These are phyloP conservation scores for Tagetes erecta DNA, from an alignment of 129 eudicot genomes.

Conservation along the genomic window DNA sequence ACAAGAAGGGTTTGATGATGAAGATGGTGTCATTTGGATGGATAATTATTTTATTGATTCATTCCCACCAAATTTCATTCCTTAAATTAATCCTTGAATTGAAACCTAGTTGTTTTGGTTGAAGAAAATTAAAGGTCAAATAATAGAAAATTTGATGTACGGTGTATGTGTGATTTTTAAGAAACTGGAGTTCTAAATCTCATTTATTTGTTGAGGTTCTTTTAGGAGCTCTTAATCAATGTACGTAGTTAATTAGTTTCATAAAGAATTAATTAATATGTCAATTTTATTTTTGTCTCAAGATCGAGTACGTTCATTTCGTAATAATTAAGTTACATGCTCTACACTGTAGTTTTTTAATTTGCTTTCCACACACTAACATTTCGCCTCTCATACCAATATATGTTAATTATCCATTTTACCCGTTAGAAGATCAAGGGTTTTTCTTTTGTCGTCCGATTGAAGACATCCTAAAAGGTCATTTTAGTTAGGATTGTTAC, in stretches of 20 bases:
- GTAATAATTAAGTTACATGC: constrained; percentile 17
- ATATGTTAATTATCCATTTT: too few species aligned
- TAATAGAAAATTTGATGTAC: constrained; percentile 16
- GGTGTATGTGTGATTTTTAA: constrained; percentile 14
- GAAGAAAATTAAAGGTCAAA: neutral
- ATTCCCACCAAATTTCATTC: constrained; percentile 55
- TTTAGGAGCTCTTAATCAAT: constrained; percentile 21
- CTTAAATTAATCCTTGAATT: constrained; percentile 22
- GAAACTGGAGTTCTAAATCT: constrained; percentile 15
- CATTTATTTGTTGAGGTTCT: constrained; percentile 17
- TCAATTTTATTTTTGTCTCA: constrained; percentile 6
- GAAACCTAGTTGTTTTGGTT: constrained; percentile 9
- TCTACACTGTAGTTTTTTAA: constrained; percentile 11
- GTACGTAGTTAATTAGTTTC: constrained; percentile 20
- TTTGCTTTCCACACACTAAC: too few species aligned
- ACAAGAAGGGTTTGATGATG: constrained; percentile 46
- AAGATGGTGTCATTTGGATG: constrained; percentile 62
- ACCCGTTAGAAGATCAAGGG: too few species aligned
- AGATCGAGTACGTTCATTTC: neutral
- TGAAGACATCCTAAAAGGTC: too few species aligned
- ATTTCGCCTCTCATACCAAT: too few species aligned
- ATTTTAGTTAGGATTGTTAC: too few species aligned
- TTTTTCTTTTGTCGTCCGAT: too few species aligned
- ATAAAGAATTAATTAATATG: neutral
- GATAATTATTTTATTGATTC: constrained; percentile 48